A percentile compares a stretch with the other conserved stretches of the same genome.
Conservation (phyloP, 2,329 filamentous ascomycete genomes). For the Simplicillium aogashimaense region DNA sequence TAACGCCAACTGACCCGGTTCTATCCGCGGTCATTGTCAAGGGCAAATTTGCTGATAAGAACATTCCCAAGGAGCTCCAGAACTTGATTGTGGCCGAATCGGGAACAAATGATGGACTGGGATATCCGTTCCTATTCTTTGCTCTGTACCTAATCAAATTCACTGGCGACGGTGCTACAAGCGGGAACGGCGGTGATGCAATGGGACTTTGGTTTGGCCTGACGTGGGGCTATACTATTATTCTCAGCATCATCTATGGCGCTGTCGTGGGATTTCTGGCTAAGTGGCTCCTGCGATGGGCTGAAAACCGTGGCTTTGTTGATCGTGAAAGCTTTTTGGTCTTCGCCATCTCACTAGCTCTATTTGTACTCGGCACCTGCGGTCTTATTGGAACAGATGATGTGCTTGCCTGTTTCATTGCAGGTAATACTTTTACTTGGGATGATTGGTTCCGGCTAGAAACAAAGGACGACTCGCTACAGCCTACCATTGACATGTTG, state of each 20-base stretch:
- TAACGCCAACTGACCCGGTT: conserved; percentile 88
- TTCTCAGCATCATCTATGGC: conserved; percentile 71
- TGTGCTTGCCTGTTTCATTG: conserved; percentile 84
- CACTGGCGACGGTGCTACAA: conserved; percentile 45
- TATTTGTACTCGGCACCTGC: conserved; percentile 81
- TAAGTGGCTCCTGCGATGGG: conserved; percentile 75
- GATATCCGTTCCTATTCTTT: conserved; percentile 82
- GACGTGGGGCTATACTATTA: conserved; percentile 74
- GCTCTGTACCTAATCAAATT: conserved; percentile 79
- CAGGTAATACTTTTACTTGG: conserved; percentile 84
- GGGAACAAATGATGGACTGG: conserved; percentile 80
- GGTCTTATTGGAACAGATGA: conserved; percentile 84
- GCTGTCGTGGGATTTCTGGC: conserved; percentile 69
- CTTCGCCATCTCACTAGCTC: conserved; percentile 72
- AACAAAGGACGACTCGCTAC: conserved; percentile 82
- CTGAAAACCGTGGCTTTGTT: conserved; percentile 70
- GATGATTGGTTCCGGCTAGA: conserved; percentile 91
- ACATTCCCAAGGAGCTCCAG: conserved; percentile 73
- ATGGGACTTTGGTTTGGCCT: conserved; percentile 78
- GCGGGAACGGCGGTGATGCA: conserved; percentile 53
- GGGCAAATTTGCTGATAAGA: conserved; percentile 85
- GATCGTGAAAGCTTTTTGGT: conserved; percentile 83
- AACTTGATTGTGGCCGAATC: conserved; percentile 75
- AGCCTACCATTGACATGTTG: conserved; percentile 90
- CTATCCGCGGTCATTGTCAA: conserved; percentile 86